Percentiles rank a stretch among this genome's conserved stretches.
phyloP scores from a whole-genome alignment of 2,329 filamentous ascomycete genomes.

The Diaporthe vaccinii region DNA sequence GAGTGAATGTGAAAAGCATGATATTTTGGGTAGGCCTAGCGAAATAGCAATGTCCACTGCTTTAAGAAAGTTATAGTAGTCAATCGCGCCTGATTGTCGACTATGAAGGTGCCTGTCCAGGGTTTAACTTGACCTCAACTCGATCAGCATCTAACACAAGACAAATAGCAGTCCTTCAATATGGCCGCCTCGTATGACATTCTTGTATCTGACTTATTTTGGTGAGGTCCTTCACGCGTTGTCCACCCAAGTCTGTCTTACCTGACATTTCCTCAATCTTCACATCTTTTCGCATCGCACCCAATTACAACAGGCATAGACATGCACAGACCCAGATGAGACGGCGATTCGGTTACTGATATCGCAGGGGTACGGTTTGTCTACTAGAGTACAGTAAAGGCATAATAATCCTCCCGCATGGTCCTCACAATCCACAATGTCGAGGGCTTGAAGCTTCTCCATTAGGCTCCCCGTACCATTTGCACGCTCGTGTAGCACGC shows the following conservation, averaged over 20 bases:
- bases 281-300: not conserved
- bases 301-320: not conserved
- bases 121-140: not conserved
- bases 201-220: not conserved
- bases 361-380: not conserved
- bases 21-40: slow-evolving; percentile 2
- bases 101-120: not conserved
- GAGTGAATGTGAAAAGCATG: slow-evolving; percentile 26
- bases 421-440: not conserved
- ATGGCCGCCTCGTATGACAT: not conserved
- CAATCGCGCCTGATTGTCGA: too few relatives aligned
- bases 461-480: slow-evolving; percentile 19
- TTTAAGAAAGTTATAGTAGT: not conserved
- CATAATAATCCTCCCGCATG: not conserved
- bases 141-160: not conserved
- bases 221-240: not conserved
- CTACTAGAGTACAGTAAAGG: not conserved
- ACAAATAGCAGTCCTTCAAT: not conserved
- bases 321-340: too few relatives aligned
- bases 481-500: slow-evolving; percentile 12
- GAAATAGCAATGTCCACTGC: slow-evolving; percentile 4
- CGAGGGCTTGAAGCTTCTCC: not conserved
- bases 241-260: not conserved
- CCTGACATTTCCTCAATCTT: not conserved
- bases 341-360: not conserved